Evolutionary conservation across 202 grass and related monocot species (phyloP).

Genomic region (Cymbopogon flexuosus): DNA sequence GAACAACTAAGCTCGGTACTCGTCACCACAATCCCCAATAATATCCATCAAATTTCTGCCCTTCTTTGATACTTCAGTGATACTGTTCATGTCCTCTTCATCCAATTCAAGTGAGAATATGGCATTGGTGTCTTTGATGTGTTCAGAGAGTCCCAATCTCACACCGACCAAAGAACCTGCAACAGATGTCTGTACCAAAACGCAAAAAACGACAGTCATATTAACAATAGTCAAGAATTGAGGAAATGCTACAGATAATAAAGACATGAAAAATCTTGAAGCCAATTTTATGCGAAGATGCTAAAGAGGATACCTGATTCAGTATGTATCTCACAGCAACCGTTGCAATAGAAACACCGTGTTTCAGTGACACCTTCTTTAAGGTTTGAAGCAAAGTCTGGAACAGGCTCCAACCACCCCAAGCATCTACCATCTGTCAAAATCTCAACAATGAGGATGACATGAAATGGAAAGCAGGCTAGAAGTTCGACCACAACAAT

Average conservation of each 20-base stretch:
- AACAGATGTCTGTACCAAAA: constrained; percentile 41
- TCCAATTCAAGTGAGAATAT: constrained; percentile 71
- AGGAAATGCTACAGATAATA: not conserved
- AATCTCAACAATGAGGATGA: constrained; percentile 1
- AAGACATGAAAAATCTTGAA: not conserved
- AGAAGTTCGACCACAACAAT: not conserved
- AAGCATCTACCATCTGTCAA: constrained; percentile 88
- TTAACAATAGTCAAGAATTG: not conserved
- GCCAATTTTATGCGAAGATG: not conserved
- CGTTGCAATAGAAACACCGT: constrained; percentile 67
- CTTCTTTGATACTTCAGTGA: constrained; percentile 55
- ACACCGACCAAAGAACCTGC: constrained; percentile 83
- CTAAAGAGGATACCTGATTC: constrained; percentile 55
- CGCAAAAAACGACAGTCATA: not conserved
- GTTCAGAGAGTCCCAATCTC: constrained; percentile 75
- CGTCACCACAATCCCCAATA: constrained; percentile 84
- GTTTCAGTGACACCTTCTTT: constrained; percentile 82
- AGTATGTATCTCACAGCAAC: constrained; percentile 90
- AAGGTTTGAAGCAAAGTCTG: constrained; percentile 77
- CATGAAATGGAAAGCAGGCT: not conserved
- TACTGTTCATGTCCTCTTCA: constrained; percentile 77
- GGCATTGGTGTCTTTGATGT: constrained; percentile 68
- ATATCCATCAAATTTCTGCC: constrained; percentile 70
- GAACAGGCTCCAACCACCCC: constrained; percentile 95
- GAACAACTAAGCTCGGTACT: constrained; percentile 57